These are phyloP conservation scores for Prillingera fragicola DNA, from an alignment of 1,284 basidiomycete genomes.

Conservation along the genomic window DNA sequence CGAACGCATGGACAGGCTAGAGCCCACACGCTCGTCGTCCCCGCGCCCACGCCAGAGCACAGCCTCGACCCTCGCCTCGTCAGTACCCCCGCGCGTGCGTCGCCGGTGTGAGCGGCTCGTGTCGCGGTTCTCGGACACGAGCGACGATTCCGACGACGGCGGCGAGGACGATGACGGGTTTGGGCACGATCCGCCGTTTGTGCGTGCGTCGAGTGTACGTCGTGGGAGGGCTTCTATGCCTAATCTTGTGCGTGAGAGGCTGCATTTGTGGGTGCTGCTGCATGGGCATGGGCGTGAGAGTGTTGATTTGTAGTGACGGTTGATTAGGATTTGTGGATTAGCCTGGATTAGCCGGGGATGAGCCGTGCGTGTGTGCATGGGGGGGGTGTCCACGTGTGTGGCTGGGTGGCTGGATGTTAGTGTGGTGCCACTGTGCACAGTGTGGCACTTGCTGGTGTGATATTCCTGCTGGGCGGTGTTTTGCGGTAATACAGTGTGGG, in stretches of 20 bases:
- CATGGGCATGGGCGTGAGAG: neutral
- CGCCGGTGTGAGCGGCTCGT: neutral
- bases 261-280: neutral
- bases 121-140: neutral
- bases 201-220: neutral
- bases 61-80: neutral
- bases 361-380: too few species aligned
- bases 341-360: too few species aligned
- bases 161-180: neutral
- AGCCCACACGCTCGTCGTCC: constrained; percentile 11
- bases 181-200: too few species aligned
- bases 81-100: neutral
- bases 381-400: too few species aligned
- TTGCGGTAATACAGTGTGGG: too few species aligned
- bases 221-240: constrained; percentile 1
- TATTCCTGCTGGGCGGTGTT: too few species aligned
- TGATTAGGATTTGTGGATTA: too few species aligned
- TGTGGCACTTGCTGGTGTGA: too few species aligned
- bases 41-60: constrained; percentile 6
- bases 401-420: too few species aligned
- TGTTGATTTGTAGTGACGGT: too few species aligned
- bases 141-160: neutral
- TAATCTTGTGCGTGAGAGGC: constrained; percentile 1
- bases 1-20: neutral
- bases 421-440: too few species aligned